Evolutionary conservation across 352 stramenopile genomes (phyloP), one percentile per base, ranked within the genome.

Genomic region (Lagenidium sp.): DNA sequence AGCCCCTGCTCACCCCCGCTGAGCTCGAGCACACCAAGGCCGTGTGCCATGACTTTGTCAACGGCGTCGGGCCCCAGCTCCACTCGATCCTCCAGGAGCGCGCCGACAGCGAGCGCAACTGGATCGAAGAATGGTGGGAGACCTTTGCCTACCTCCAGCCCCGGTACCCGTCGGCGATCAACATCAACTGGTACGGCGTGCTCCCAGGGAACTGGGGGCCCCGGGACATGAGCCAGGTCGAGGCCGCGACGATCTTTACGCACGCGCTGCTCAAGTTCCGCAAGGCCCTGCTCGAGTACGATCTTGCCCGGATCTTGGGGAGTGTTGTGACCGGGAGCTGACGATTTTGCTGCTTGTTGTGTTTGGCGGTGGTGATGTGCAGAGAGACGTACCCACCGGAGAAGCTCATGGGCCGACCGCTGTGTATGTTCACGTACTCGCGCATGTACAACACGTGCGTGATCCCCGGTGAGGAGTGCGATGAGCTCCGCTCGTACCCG

Each of bases 111-210:
- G 78, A 91, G 59, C 77, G 76, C 52, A 95, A 95, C 55, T 95
- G 83, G 83, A 53, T 95, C 40, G 81, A 98, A 54, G 70, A 97
- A 36, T 98, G 95, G 94, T 98, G 94, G 94, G 96, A 98, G 66
- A 95, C 90, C 3, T 82, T 97, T 26, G 95, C 84, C 47, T 99
- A 99, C 72, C 51, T 99, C 45, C 85, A 97, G 58, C 82, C 79
- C 50, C 75, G 81, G 16, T 97, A 98, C 60, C 92, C 94, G 38
- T 94, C 95, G 29, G 89, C 95, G 16, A 92, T 98, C 57, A 98
- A 98, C 60, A 93, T 98, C 48, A 97, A 94, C 47, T 99, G 97
- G 81, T 98, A 97, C 67, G 96, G 96, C 60, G 89, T 98, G 29
- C 81, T 99, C 36, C 75, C 80, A 0, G 94, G 97, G 45, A 94